Evolutionary conservation across 2,329 filamentous ascomycete genomes (phyloP).

Genomic region (Scedosporium aurantiacum): DNA sequence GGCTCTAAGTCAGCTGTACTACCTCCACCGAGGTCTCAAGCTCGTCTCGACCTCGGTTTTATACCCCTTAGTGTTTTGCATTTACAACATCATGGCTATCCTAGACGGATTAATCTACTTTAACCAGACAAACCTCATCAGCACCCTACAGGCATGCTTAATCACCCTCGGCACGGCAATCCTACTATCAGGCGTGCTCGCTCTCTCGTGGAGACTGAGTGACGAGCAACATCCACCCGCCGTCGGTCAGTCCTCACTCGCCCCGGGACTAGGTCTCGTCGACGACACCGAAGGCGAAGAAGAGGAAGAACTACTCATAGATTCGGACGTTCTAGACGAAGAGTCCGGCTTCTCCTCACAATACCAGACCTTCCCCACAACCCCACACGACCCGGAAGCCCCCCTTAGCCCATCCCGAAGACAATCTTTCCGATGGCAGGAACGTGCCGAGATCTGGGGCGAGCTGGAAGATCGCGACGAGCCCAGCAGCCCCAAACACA

Average conservation of each 20-base stretch:
- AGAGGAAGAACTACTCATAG: conserved; percentile 20
- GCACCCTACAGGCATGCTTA: conserved; percentile 62
- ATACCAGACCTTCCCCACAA: conserved; percentile 16
- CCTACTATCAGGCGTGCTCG: conserved; percentile 76
- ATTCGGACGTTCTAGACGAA: conserved; percentile 21
- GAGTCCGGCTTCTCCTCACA: conserved; percentile 13
- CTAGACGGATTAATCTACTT: conserved; percentile 96
- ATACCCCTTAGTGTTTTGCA: conserved; percentile 94
- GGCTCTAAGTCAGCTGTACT: conserved; percentile 86
- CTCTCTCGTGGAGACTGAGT: conserved; percentile 85
- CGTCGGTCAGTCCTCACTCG: conserved; percentile 56
- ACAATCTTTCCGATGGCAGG: conserved; percentile 40
- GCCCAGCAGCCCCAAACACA: conserved; percentile 21
- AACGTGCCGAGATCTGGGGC: conserved; percentile 75
- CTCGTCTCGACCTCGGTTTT: conserved; percentile 90
- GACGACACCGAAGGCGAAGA: conserved; percentile 57
- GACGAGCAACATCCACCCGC: conserved; percentile 57
- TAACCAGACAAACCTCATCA: conserved; percentile 71
- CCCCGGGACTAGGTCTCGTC: conserved; percentile 73
- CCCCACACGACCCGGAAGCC: conserved; percentile 37
- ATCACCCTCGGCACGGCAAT: conserved; percentile 82
- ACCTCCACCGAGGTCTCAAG: conserved; percentile 85
- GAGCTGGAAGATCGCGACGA: conserved; percentile 60
- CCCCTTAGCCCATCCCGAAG: conserved; percentile 30
- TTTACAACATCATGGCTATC: conserved; percentile 98